Conservation (phyloP, 371 early-diverging fungal species). For the Apophysomyces elegans region DNA sequence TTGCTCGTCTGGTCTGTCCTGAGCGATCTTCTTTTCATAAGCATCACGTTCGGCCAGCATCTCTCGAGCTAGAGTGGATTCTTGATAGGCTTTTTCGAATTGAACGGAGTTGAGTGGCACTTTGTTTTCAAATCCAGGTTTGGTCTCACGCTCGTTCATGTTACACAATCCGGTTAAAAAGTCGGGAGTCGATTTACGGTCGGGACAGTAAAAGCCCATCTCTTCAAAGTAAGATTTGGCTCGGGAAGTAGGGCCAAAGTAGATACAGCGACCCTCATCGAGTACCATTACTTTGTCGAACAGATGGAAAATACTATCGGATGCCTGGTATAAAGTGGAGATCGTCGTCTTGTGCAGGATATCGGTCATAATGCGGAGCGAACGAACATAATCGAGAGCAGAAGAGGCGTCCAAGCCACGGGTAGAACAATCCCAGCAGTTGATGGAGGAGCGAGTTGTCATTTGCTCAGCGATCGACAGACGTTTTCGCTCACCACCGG, state of each 20-base stretch:
- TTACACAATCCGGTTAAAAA: constrained; percentile 74
- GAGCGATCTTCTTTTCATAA: constrained; percentile 28
- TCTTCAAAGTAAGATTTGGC: constrained; percentile 70
- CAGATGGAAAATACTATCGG: constrained; percentile 73
- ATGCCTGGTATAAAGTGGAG: constrained; percentile 69
- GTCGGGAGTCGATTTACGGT: constrained; percentile 74
- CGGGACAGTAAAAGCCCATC: constrained; percentile 68
- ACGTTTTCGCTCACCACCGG: constrained; percentile 89
- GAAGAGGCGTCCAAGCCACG: constrained; percentile 90
- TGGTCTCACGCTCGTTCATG: constrained; percentile 55
- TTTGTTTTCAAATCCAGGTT: constrained; percentile 52
- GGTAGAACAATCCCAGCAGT: constrained; percentile 87
- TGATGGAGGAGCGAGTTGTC: constrained; percentile 71
- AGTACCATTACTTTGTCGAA: constrained; percentile 77
- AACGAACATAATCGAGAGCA: constrained; percentile 75
- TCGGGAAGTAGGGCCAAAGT: constrained; percentile 66
- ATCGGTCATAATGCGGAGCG: constrained; percentile 68
- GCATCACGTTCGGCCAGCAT: constrained; percentile 30
- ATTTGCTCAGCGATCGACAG: constrained; percentile 85
- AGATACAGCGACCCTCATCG: constrained; percentile 73
- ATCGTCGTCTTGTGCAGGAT: constrained; percentile 63
- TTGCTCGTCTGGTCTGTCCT: constrained; percentile 35
- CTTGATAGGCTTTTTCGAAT: constrained; percentile 48
- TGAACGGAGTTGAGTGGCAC: constrained; percentile 46
- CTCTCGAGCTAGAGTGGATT: constrained; percentile 28